phyloP scores from a whole-genome alignment of 768 basidiomycete genomes.

The Pleurotus pulmonarius region DNA sequence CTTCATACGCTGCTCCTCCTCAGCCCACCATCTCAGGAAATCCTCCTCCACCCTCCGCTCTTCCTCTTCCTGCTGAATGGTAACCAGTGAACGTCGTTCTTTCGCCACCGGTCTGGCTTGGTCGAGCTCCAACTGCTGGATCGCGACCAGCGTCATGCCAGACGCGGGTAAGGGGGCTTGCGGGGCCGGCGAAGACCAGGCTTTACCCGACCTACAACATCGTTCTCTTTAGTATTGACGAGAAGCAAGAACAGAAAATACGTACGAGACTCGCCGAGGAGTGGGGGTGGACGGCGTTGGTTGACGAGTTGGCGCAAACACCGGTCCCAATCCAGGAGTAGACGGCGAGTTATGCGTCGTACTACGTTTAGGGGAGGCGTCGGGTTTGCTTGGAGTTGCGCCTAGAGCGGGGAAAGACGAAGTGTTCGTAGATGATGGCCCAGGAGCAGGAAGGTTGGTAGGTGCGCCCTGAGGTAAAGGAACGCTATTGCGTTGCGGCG shows the following conservation, averaged over 20 bases:
- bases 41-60: conserved; percentile 66
- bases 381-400: conserved; percentile 9
- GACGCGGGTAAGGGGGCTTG: conserved; percentile 36
- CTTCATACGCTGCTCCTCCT: conserved; percentile 72
- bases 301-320: conserved; percentile 59
- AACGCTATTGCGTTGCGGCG: conserved; percentile 10
- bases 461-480: conserved; percentile 7
- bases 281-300: conserved; percentile 19
- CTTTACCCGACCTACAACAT: conserved; percentile 38
- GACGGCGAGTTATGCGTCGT: not conserved
- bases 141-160: conserved; percentile 72
- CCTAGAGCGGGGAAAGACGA: not conserved
- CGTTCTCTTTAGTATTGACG: not conserved
- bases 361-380: conserved; percentile 5
- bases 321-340: conserved; percentile 50
- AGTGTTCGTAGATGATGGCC: not conserved
- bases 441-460: not conserved
- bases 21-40: conserved; percentile 88
- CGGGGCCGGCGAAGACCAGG: conserved; percentile 61
- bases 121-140: conserved; percentile 74
- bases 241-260: conserved; percentile 9
- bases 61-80: conserved; percentile 86
- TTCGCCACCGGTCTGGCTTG: conserved; percentile 35
- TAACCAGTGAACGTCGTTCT: conserved; percentile 61
- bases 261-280: conserved; percentile 48